Percentiles rank a stretch among this genome's conserved stretches.
These are phyloP conservation scores for Trametes villosa DNA, from an alignment of 768 basidiomycete species.

Conservation along the genomic window DNA sequence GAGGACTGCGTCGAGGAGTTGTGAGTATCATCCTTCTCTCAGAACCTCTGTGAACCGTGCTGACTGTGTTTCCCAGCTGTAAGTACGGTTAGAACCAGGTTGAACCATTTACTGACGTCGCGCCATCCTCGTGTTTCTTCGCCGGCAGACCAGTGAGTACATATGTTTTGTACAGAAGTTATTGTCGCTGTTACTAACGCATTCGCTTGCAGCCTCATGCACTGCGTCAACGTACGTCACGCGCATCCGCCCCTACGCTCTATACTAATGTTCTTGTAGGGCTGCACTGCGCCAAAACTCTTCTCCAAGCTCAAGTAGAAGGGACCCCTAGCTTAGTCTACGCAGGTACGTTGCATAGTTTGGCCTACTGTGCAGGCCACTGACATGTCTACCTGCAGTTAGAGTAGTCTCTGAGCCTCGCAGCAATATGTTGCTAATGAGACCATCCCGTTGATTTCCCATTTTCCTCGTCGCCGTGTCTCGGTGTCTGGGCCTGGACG, in stretches of 20 bases:
- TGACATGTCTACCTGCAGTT: background rate
- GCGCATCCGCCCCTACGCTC: background rate
- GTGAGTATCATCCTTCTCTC: conserved; percentile 36
- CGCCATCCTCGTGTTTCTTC: conserved; percentile 3
- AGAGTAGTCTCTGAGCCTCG: conserved; percentile 6
- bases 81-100: conserved; percentile 6
- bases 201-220: conserved; percentile 71
- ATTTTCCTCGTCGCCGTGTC: background rate
- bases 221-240: conserved; percentile 81
- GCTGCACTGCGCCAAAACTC: conserved; percentile 75
- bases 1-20: conserved; percentile 95
- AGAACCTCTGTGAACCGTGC: background rate
- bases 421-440: conserved; percentile 1
- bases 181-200: conserved; percentile 16
- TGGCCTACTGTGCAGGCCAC: too few relatives aligned
- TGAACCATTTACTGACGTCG: conserved; percentile 6
- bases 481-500: background rate
- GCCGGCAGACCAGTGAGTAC: conserved; percentile 76
- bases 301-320: conserved; percentile 73
- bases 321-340: conserved; percentile 9
- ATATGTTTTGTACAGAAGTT: background rate
- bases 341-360: background rate
- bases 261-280: conserved; percentile 32
- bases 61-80: conserved; percentile 29
- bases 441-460: background rate